Evolutionary conservation across 2,329 filamentous ascomycete species (phyloP).

Genomic region (Aspergillus spinulosporus): DNA sequence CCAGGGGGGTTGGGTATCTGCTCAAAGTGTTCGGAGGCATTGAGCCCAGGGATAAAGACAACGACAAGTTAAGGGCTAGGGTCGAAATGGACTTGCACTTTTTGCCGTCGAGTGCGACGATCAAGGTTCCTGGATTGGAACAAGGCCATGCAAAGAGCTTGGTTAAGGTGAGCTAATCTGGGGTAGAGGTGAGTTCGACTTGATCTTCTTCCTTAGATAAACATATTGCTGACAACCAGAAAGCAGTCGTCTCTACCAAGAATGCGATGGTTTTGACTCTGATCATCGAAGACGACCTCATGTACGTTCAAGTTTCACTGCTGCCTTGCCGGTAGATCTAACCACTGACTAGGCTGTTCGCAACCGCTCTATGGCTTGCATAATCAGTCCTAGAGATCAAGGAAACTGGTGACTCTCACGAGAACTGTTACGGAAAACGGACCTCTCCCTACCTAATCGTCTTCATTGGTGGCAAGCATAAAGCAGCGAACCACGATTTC

Average conservation of each 20-base stretch:
- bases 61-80: conserved; percentile 18
- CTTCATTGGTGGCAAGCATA: not conserved
- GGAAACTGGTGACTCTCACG: not conserved
- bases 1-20: conserved; percentile 33
- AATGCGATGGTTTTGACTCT: no score
- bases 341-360: not conserved
- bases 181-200: not conserved
- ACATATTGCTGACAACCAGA: not conserved
- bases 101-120: conserved; percentile 24
- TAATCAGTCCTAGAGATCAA: not conserved
- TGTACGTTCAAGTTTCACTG: not conserved
- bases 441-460: not conserved
- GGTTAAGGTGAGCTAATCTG: conserved; percentile 12
- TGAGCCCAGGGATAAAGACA: conserved; percentile 21
- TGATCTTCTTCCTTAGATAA: not conserved
- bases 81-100: conserved; percentile 33
- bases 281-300: not conserved
- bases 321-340: not conserved
- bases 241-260: not conserved
- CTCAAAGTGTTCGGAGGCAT: conserved; percentile 30
- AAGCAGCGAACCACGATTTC: not conserved
- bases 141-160: not conserved
- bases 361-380: not conserved
- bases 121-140: not conserved
- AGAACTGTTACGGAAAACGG: not conserved